phyloP scores from a whole-genome alignment of 2,329 filamentous ascomycete species.

The Colletotrichum destructivum region DNA sequence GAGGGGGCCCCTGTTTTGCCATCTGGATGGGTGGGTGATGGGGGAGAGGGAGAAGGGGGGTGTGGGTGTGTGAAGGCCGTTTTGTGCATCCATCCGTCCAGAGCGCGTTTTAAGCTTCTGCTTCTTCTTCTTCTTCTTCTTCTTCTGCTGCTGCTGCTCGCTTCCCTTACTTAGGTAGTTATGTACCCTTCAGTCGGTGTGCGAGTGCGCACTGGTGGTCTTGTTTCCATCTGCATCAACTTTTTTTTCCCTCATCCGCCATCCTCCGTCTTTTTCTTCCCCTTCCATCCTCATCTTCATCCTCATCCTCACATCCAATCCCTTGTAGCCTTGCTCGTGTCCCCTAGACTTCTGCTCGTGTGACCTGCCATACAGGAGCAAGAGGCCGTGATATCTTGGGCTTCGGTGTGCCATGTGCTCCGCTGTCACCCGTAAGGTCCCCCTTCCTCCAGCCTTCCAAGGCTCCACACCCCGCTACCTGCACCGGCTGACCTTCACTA shows the following conservation, averaged over 20 bases:
- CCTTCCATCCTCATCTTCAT: background rate
- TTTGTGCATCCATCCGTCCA: slow-evolving; percentile 34
- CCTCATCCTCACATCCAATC: background rate
- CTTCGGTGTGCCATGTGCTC: slow-evolving; percentile 41
- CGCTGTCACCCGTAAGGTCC: slow-evolving; percentile 32
- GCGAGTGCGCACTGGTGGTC: slow-evolving; percentile 10
- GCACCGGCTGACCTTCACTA: slow-evolving; percentile 41
- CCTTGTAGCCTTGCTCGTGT: slow-evolving; percentile 7
- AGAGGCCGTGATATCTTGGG: slow-evolving; percentile 38
- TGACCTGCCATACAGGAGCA: slow-evolving; percentile 26
- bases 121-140: slow-evolving; percentile 7
- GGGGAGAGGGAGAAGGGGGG: background rate
- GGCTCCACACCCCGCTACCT: slow-evolving; percentile 38
- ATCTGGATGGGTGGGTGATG: slow-evolving; percentile 15
- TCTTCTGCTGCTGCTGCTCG: background rate
- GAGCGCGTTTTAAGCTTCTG: slow-evolving; percentile 41
- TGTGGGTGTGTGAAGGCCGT: slow-evolving; percentile 26
- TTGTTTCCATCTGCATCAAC: slow-evolving; percentile 15
- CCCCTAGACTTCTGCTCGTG: slow-evolving; percentile 26
- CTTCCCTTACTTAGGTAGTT: background rate
- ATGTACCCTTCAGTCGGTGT: slow-evolving; percentile 16
- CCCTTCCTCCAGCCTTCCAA: slow-evolving; percentile 33
- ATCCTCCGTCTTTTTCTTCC: background rate
- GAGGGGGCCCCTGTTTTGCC: slow-evolving; percentile 32
- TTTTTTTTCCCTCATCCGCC: slow-evolving; percentile 6